Percentiles rank a stretch among this genome's conserved stretches.
Evolutionary conservation across 2,329 filamentous ascomycete species (phyloP).

Genomic region (Neospermospora avenae): DNA sequence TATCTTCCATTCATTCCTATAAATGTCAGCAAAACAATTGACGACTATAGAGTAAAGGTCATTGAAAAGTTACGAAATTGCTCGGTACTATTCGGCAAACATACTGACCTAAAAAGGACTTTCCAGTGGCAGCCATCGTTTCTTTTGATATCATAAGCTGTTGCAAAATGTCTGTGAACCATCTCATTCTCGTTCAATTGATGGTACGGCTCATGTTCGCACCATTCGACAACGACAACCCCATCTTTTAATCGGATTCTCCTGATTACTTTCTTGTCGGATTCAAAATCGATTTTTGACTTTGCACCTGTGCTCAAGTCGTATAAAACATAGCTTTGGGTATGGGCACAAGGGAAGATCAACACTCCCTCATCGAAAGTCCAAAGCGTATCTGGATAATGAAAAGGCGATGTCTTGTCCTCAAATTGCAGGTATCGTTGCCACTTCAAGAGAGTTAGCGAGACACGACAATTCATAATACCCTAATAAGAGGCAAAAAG

Average conservation of each 20-base stretch:
- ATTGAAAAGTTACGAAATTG: too few relatives aligned
- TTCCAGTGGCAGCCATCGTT: constrained; percentile 36
- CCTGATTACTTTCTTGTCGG: constrained; percentile 48
- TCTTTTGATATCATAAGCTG: constrained; percentile 50
- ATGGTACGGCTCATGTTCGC: constrained; percentile 49
- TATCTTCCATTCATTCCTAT: constrained; percentile 53
- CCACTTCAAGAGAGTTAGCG: constrained; percentile 35
- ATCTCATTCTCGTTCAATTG: constrained; percentile 48
- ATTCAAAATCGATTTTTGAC: constrained; percentile 50
- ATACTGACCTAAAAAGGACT: constrained; percentile 45
- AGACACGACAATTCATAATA: background rate
- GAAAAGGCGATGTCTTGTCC: constrained; percentile 40
- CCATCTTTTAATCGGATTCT: constrained; percentile 50
- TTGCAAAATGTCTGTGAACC: constrained; percentile 57
- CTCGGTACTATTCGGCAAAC: background rate
- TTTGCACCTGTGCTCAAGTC: constrained; percentile 47
- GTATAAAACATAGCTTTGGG: constrained; percentile 42
- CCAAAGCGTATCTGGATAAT: constrained; percentile 50
- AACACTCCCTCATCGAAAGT: constrained; percentile 51
- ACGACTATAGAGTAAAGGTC: background rate
- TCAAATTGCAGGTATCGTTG: constrained; percentile 43
- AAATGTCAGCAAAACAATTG: background rate
- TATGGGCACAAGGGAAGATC: constrained; percentile 45
- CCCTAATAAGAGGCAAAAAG: background rate
- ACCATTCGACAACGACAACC: constrained; percentile 64